These are phyloP conservation scores for Waitea zeae DNA, from an alignment of 1,284 basidiomycete species.

Conservation along the genomic window DNA sequence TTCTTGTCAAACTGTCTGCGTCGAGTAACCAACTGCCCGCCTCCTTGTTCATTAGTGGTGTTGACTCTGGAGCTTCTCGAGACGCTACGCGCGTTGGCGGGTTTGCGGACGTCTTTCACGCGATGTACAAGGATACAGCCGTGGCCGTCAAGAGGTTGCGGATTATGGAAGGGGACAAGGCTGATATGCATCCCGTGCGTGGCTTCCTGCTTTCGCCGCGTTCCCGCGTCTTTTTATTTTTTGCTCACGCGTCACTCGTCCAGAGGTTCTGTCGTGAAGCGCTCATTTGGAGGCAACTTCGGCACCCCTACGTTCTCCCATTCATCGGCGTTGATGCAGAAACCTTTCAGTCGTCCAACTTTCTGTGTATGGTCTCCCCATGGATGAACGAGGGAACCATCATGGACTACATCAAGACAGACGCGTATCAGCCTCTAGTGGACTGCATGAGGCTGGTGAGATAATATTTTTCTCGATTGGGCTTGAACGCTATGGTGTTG, in stretches of 20 bases:
- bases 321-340: constrained; percentile 1
- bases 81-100: constrained; percentile 23
- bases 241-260: neutral
- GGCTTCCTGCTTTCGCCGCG: neutral
- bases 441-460: neutral
- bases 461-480: neutral
- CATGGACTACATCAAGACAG: neutral
- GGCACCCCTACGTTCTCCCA: constrained; percentile 1
- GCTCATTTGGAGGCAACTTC: constrained; percentile 2
- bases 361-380: constrained; percentile 1
- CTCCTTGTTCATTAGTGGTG: constrained; percentile 18
- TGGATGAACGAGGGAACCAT: constrained; percentile 2
- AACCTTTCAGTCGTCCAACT: neutral
- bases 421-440: neutral
- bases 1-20: neutral
- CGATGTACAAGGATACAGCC: constrained; percentile 10
- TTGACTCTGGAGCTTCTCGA: constrained; percentile 14
- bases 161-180: neutral
- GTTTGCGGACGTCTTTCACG: constrained; percentile 26
- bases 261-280: constrained; percentile 1
- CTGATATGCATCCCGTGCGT: neutral
- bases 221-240: neutral
- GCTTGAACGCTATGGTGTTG: neutral
- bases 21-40: neutral
- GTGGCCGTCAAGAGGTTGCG: neutral